These are phyloP conservation scores for Osmozyma mogii DNA, from an alignment of 805 yeast species.

Conservation along the genomic window DNA sequence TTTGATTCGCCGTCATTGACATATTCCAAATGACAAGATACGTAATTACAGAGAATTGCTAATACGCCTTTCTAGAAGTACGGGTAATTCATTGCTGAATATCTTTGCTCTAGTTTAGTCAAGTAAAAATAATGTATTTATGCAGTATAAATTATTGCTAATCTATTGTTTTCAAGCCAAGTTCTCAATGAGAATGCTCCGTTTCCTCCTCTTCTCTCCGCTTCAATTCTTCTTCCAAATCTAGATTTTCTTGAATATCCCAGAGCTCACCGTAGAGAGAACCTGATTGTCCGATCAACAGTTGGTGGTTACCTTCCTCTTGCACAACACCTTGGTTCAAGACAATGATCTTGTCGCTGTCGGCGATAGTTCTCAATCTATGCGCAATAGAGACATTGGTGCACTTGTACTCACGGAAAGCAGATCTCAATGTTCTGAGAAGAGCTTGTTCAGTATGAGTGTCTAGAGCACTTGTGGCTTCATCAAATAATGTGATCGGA, in stretches of 20 bases:
- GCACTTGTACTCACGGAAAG: slow-evolving; percentile 47
- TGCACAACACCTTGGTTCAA: slow-evolving; percentile 68
- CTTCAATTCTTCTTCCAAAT: slow-evolving; percentile 30
- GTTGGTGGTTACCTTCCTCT: slow-evolving; percentile 82
- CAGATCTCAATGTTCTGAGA: slow-evolving; percentile 60
- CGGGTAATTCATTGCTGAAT: too few relatives aligned
- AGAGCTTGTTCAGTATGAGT: slow-evolving; percentile 91
- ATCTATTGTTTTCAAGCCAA: too few relatives aligned
- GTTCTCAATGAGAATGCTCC: too few relatives aligned
- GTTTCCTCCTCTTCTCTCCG: too few relatives aligned
- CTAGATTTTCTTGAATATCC: slow-evolving; percentile 84
- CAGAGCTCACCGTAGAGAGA: slow-evolving; percentile 78
- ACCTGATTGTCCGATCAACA: slow-evolving; percentile 42
- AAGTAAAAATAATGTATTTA: too few relatives aligned
- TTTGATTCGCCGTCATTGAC: too few relatives aligned
- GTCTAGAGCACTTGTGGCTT: slow-evolving; percentile 93
- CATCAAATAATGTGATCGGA: slow-evolving; percentile 91
- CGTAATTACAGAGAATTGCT: too few relatives aligned
- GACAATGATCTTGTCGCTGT: slow-evolving; percentile 88
- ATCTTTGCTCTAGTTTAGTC: too few relatives aligned
- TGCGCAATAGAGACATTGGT: slow-evolving; percentile 94
- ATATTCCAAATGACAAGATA: too few relatives aligned
- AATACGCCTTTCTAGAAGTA: too few relatives aligned
- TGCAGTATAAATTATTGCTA: too few relatives aligned
- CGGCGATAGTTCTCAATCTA: slow-evolving; percentile 86